Percentiles rank a stretch among this genome's conserved stretches.
Conservation (phyloP, 352 stramenopile species). For the Phytophthora syringae region DNA sequence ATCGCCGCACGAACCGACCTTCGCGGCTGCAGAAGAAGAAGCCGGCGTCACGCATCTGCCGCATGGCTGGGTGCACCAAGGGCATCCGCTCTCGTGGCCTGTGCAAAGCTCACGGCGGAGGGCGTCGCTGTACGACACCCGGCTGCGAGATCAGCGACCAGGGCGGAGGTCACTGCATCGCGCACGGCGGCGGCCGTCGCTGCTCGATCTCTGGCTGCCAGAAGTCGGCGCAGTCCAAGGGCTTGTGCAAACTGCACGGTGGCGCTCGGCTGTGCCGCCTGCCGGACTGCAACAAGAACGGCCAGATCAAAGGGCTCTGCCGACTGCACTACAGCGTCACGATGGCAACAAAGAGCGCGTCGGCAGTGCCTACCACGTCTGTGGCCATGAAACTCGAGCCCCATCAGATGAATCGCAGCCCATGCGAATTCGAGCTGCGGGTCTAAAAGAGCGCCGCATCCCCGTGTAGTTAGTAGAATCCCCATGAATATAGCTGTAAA, state of each 20-base stretch:
- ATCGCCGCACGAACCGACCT: slow-evolving; percentile 26
- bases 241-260: slow-evolving; percentile 85
- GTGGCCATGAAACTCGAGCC: slow-evolving; percentile 26
- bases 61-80: slow-evolving; percentile 78
- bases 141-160: slow-evolving; percentile 89
- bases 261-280: slow-evolving; percentile 77
- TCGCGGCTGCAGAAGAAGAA: slow-evolving; percentile 54
- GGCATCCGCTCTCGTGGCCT: slow-evolving; percentile 82
- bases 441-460: slow-evolving; percentile 30
- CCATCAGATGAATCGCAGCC: slow-evolving; percentile 10
- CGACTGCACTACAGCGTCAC: slow-evolving; percentile 70
- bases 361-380: neutral
- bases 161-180: slow-evolving; percentile 85
- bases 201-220: slow-evolving; percentile 73
- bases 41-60: slow-evolving; percentile 77
- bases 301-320: slow-evolving; percentile 82
- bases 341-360: slow-evolving; percentile 29
- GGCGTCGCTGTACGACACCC: slow-evolving; percentile 74
- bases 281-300: slow-evolving; percentile 81
- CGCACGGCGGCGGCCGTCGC: slow-evolving; percentile 68
- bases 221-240: slow-evolving; percentile 85
- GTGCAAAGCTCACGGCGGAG: slow-evolving; percentile 87
- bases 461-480: slow-evolving; percentile 33
- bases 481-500: slow-evolving; percentile 36
- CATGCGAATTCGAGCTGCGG: slow-evolving; percentile 34